Evolutionary conservation across 2,329 filamentous ascomycete genomes (phyloP).

Genomic region (Ilyonectria destructans): DNA sequence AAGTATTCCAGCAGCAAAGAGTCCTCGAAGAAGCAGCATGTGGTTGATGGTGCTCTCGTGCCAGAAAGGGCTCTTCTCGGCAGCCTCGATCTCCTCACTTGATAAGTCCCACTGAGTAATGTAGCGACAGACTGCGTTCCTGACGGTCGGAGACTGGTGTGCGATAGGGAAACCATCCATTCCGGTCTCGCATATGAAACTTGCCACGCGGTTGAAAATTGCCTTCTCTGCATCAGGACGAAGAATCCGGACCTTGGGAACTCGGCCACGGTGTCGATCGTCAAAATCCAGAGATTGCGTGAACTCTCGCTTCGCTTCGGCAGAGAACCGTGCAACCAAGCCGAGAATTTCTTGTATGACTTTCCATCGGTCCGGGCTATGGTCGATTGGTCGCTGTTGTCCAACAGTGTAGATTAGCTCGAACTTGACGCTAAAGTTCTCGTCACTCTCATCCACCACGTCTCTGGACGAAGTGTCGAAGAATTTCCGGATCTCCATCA

Average conservation of each 20-base stretch:
- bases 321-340: conserved; percentile 56
- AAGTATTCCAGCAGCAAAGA: conserved; percentile 71
- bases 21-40: conserved; percentile 68
- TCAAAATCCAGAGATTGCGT: conserved; percentile 62
- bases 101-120: conserved; percentile 58
- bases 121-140: conserved; percentile 59
- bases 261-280: conserved; percentile 53
- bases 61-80: conserved; percentile 60
- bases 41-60: conserved; percentile 49
- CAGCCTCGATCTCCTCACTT: conserved; percentile 48
- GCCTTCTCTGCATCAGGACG: conserved; percentile 47
- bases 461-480: conserved; percentile 65
- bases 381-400: conserved; percentile 64
- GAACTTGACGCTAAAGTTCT: conserved; percentile 73
- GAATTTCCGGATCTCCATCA: conserved; percentile 62
- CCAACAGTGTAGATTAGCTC: conserved; percentile 78
- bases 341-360: conserved; percentile 69
- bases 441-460: conserved; percentile 77
- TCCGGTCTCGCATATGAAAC: conserved; percentile 51
- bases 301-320: conserved; percentile 48
- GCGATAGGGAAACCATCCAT: conserved; percentile 60
- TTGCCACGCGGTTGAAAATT: conserved; percentile 55
- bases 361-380: conserved; percentile 70
- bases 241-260: conserved; percentile 67
- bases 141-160: conserved; percentile 50